phyloP scores from a whole-genome alignment of 2,329 filamentous ascomycete genomes.

The Diplocarpon rosae region DNA sequence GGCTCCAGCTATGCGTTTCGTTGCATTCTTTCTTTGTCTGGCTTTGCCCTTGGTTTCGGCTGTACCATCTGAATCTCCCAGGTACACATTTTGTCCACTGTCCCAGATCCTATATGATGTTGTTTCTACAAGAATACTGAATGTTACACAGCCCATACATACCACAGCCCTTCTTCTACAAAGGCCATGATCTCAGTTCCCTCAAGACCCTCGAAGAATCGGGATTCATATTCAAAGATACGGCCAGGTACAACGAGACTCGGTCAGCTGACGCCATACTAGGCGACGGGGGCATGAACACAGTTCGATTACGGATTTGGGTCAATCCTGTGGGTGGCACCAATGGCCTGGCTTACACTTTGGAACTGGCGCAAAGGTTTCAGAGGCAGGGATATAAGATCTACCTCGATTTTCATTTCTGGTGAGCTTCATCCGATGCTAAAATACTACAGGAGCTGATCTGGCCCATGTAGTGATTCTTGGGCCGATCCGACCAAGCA shows the following conservation, averaged over 20 bases:
- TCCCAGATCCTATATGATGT: no score
- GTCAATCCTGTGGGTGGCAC: constrained; percentile 53
- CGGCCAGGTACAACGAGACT: constrained; percentile 26
- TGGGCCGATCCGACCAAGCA: no score
- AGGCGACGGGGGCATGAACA: constrained; percentile 51
- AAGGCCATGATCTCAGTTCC: constrained; percentile 32
- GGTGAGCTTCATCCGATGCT: no score
- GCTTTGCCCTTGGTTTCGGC: no score
- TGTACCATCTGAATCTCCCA: no score
- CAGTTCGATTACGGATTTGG: constrained; percentile 59
- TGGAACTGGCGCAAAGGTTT: constrained; percentile 52
- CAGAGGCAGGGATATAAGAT: constrained; percentile 46
- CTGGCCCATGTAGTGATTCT: no score
- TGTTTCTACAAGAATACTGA: not conserved
- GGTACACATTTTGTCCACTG: no score
- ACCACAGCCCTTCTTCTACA: constrained; percentile 24
- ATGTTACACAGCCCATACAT: not conserved
- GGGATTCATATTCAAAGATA: constrained; percentile 29
- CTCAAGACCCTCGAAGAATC: constrained; percentile 28
- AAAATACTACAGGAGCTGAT: no score
- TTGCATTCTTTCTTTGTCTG: no score
- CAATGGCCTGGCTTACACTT: constrained; percentile 59
- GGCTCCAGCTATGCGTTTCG: no score
- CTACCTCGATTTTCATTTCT: constrained; percentile 47
- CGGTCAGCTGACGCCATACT: constrained; percentile 51